A percentile compares a stretch with the other conserved stretches of the same genome.
These are phyloP conservation scores for Russula sp. DNA, from an alignment of 768 basidiomycete genomes.

Conservation along the genomic window DNA sequence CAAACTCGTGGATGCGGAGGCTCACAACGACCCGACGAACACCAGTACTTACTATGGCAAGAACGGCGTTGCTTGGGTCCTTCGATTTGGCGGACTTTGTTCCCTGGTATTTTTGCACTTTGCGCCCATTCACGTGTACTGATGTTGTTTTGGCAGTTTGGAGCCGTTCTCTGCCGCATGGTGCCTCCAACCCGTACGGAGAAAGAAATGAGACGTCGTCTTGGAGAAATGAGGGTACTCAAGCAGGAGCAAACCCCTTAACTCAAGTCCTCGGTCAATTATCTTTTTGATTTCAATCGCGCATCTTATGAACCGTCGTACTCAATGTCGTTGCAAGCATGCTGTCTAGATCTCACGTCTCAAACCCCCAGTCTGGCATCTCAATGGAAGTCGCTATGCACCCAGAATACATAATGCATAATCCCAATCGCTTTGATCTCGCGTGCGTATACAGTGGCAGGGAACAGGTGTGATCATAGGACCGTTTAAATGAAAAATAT, in stretches of 20 bases:
- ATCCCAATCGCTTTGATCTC: conserved; percentile 43
- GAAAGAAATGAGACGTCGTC: conserved; percentile 76
- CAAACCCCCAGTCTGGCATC: neutral
- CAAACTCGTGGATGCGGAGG: conserved; percentile 60
- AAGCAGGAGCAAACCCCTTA: conserved; percentile 51
- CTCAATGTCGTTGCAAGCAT: conserved; percentile 3
- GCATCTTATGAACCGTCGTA: neutral
- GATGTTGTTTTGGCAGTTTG: conserved; percentile 34
- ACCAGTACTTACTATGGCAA: conserved; percentile 65
- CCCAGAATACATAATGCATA: conserved; percentile 44
- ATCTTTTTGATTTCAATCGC: neutral
- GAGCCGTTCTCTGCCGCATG: conserved; percentile 69
- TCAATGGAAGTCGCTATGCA: conserved; percentile 8
- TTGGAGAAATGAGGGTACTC: conserved; percentile 73
- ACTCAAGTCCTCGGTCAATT: conserved; percentile 30
- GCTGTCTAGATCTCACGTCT: conserved; percentile 7
- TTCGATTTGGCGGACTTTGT: conserved; percentile 87
- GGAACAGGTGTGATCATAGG: conserved; percentile 45
- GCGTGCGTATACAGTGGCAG: conserved; percentile 42
- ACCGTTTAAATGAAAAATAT: conserved; percentile 4
- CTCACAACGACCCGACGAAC: conserved; percentile 36
- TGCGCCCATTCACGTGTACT: neutral
- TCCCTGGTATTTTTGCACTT: conserved; percentile 43
- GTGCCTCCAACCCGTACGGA: conserved; percentile 89
- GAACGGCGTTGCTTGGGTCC: conserved; percentile 89